Conservation (phyloP, 345 rosid species). For the Linum usitatissimum region DNA sequence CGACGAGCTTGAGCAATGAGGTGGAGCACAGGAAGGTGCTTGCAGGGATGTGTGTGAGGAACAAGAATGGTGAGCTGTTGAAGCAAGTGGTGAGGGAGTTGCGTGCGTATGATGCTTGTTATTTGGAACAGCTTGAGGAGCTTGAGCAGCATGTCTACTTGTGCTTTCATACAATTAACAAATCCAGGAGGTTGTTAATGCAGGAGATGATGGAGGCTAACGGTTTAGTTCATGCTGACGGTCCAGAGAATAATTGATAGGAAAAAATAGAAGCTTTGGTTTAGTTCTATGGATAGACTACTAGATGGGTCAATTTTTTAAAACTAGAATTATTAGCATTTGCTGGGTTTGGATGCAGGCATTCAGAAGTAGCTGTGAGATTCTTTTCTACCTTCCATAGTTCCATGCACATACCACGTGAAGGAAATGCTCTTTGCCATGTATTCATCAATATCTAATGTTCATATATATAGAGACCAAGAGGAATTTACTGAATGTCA, state of each 20-base stretch:
- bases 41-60: slow-evolving; percentile 44
- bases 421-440: too few species aligned
- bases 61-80: slow-evolving; percentile 37
- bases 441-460: neutral
- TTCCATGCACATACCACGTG: neutral
- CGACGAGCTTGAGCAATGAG: slow-evolving; percentile 51
- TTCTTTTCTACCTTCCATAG: neutral
- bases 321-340: too few species aligned
- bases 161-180: slow-evolving; percentile 67
- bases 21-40: slow-evolving; percentile 46
- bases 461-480: too few species aligned
- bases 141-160: slow-evolving; percentile 60
- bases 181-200: slow-evolving; percentile 54
- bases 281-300: neutral
- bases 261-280: neutral
- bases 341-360: neutral
- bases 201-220: slow-evolving; percentile 27
- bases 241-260: neutral
- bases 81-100: slow-evolving; percentile 54
- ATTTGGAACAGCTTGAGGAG: slow-evolving; percentile 62
- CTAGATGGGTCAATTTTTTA: neutral
- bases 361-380: neutral
- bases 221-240: neutral
- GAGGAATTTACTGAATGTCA: neutral
- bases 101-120: slow-evolving; percentile 29